Evolutionary conservation across 306 rosid species (phyloP).

Genomic region (Ammopiptanthus mongolicus): DNA sequence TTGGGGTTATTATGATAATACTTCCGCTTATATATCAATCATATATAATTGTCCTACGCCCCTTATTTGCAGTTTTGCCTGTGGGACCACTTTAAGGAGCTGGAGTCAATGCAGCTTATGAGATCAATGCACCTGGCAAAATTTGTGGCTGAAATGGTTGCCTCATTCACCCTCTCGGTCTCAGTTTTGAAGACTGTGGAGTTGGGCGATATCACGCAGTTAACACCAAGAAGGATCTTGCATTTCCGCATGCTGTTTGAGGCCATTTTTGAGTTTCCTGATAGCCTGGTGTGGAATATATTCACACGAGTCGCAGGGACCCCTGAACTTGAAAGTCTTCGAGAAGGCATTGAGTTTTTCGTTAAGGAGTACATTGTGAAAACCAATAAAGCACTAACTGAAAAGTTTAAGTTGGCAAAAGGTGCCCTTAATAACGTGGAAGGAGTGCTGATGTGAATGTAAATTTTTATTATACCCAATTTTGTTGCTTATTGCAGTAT

Average conservation of each 20-base stretch:
- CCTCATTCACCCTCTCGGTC: slow-evolving; percentile 73
- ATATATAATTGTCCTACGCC: neutral
- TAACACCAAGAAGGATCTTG: slow-evolving; percentile 74
- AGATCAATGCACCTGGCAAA: slow-evolving; percentile 82
- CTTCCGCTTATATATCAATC: neutral
- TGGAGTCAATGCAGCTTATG: slow-evolving; percentile 68
- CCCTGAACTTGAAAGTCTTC: slow-evolving; percentile 70
- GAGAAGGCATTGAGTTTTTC: slow-evolving; percentile 69
- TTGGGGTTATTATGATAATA: neutral
- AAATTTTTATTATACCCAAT: slow-evolving; percentile 15
- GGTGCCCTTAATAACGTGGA: slow-evolving; percentile 67
- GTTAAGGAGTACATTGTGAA: slow-evolving; percentile 59
- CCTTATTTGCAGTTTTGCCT: slow-evolving; percentile 63
- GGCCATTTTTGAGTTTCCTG: slow-evolving; percentile 63
- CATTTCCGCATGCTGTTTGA: slow-evolving; percentile 84
- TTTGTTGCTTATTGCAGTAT: slow-evolving; percentile 26
- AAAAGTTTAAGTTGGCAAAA: slow-evolving; percentile 67
- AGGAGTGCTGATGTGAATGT: slow-evolving; percentile 66
- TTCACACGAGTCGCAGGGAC: slow-evolving; percentile 69
- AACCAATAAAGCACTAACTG: slow-evolving; percentile 33
- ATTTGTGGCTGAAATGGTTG: slow-evolving; percentile 80
- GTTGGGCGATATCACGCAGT: slow-evolving; percentile 45
- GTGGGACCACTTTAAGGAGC: slow-evolving; percentile 86
- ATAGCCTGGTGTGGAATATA: slow-evolving; percentile 62
- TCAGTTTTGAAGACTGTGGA: slow-evolving; percentile 69